Base-by-base conservation (phyloP, 345 rosid species). In the Citrus mangshanensis region DNA sequence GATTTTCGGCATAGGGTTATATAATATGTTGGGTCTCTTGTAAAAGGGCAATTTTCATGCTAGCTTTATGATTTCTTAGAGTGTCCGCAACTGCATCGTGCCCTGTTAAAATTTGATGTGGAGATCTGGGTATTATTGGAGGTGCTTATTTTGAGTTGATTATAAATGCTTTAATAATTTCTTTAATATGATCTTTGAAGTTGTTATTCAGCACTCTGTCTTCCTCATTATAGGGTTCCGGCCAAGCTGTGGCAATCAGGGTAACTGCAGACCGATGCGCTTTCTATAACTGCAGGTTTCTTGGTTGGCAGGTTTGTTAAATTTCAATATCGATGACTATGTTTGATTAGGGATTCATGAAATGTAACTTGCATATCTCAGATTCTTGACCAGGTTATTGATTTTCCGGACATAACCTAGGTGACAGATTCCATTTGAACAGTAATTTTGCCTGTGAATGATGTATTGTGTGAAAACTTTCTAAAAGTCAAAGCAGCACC, bases 191-290 rank as follows among this genome's bases (percentile, higher is more conserved):
- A 40, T 24, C 28, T 18, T 62, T 63, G 16, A 61, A 24, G 75
- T 62, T 80, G 32, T 32, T 14, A 58, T 59, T 62, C 16, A 40
- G 63, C 22, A 34, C 24, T 70, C 22, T 76, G 37, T 65, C 72
- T 75, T 70, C 35, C 12, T 73, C 75, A 67, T 61, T 77, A 22
- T 74, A 92, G 98, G 99, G 98, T 82, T 96, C 99, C 67, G 97
- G 95, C 49, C 99, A 96, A 87, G 98, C 98, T 71, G 99, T 96
- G 75, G 99, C 98, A 9, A 86, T 94, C 75, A 82, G 99, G 82
- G 93, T 93, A 69, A 96, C 99, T 10, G 98, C 98, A 55, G 98
- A 94, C 81, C 89, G 98, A 51, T 96, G 99, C 61, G 97, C 97
- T 14, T 96, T 96, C 84, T 96, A 96, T 77, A 89, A 93, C 70